phyloP scores from a whole-genome alignment of 2,329 filamentous ascomycete genomes.

The Juglanconis sp. region DNA sequence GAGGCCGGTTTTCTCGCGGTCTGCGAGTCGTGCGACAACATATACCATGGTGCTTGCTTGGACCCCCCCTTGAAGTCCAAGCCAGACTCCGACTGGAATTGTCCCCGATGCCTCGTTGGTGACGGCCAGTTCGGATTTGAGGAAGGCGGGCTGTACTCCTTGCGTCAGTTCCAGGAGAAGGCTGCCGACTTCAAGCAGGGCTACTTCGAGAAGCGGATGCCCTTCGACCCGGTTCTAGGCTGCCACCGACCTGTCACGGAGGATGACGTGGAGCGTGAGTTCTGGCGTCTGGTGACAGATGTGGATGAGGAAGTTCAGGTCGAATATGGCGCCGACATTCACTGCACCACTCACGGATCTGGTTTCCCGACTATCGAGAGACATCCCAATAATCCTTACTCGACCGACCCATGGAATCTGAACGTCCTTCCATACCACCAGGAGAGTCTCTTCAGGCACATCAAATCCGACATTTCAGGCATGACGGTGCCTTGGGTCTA shows the following conservation, averaged over 20 bases:
- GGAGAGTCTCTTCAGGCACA: slow-evolving; percentile 92
- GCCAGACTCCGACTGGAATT: slow-evolving; percentile 92
- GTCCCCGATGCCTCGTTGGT: slow-evolving; percentile 88
- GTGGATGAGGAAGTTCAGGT: slow-evolving; percentile 95
- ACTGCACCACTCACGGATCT: slow-evolving; percentile 95
- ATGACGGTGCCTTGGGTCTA: slow-evolving; percentile 99
- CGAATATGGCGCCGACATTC: slow-evolving; percentile 96
- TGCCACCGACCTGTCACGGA: slow-evolving; percentile 80
- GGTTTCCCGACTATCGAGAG: slow-evolving; percentile 94
- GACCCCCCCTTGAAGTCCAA: slow-evolving; percentile 78
- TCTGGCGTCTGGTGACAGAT: slow-evolving; percentile 92
- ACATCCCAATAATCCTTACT: slow-evolving; percentile 81
- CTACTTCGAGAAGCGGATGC: slow-evolving; percentile 90
- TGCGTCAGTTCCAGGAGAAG: slow-evolving; percentile 94
- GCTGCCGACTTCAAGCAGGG: slow-evolving; percentile 91
- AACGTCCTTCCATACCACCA: slow-evolving; percentile 87
- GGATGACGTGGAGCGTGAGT: slow-evolving; percentile 93
- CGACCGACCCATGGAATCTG: slow-evolving; percentile 91
- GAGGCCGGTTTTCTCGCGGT: slow-evolving; percentile 68
- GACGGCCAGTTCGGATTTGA: slow-evolving; percentile 97
- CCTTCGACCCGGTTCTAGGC: slow-evolving; percentile 79
- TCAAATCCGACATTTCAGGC: slow-evolving; percentile 96
- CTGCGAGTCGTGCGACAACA: slow-evolving; percentile 89
- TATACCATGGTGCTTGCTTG: slow-evolving; percentile 82
- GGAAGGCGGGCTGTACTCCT: slow-evolving; percentile 90